Evolutionary conservation across 2,329 filamentous ascomycete species (phyloP), one percentile per base, ranked within the genome.

Genomic region (Lecanicillium sp.): DNA sequence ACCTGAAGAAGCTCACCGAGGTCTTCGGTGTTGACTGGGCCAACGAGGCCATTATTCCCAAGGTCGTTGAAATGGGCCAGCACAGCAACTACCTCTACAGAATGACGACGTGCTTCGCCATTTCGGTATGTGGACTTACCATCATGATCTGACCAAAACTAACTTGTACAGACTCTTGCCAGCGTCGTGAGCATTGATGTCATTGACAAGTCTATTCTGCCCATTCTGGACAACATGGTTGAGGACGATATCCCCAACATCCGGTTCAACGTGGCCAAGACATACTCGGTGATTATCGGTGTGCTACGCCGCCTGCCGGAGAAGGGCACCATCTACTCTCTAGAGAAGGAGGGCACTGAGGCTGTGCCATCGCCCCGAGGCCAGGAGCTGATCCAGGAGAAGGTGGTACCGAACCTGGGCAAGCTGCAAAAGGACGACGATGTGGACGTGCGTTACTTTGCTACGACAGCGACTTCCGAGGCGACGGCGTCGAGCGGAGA

Each of bases 81-180:
- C 93, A 98, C 67, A 89, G 91, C 52, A 98, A 98, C 73, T 98
- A 98, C 67, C 84, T 98, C 45, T 98, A 98, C 78, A 82, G 93
- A 66, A 98, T 98, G 93, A 98, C 93, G 9, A 98, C 93, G n/a
- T 97, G 91, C 73, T 98, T 98, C 67, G 93, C 93, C 53, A 94
- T 98, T 57, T 91, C 90, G 59, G 93, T 98, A 78, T 75, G 87
- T 79, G 9, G 2, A 5, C 8, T 6, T 10, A n/a, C n/a, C n/a
- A n/a, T n/a, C n/a, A n/a, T n/a, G n/a, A n/a, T n/a, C n/a, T n/a
- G n/a, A n/a, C n/a, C n/a, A n/a, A n/a, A n/a, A 12, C 59, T 70
- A 56, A 53, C 55, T 17, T 17, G 32, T 35, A 2, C 41, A 98
- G 93, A 98, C 91, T 20, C 83, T 98, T 54, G 87, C 93, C 24